phyloP scores from a whole-genome alignment of 2,329 filamentous ascomycete species.

The Ceratocystis alfenasii region DNA sequence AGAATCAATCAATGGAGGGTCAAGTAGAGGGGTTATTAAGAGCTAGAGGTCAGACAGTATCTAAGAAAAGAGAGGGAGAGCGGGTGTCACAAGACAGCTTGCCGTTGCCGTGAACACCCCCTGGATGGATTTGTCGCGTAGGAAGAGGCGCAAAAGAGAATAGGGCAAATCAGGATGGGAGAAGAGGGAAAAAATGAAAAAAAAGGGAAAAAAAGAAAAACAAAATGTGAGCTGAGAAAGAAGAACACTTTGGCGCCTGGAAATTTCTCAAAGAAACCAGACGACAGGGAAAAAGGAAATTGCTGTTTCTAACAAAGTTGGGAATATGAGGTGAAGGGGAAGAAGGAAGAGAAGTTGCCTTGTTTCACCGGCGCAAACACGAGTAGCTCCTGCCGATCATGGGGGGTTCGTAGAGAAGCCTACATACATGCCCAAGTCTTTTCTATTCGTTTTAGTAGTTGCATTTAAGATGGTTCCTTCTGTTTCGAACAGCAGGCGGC shows the following conservation, averaged over 20 bases:
- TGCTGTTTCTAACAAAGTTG: neutral
- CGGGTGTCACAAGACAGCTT: conserved; percentile 11
- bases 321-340: neutral
- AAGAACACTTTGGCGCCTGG: neutral
- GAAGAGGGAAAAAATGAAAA: neutral
- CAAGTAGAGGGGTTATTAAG: neutral
- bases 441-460: neutral
- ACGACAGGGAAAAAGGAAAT: neutral
- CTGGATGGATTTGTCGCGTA: conserved; percentile 9
- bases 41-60: neutral
- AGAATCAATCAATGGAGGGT: neutral
- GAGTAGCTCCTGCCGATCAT: conserved; percentile 7
- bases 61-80: neutral
- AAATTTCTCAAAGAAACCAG: neutral
- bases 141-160: conserved; percentile 1
- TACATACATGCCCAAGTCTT: neutral
- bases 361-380: conserved; percentile 7
- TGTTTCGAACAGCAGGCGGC: neutral
- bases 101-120: conserved; percentile 3
- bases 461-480: neutral
- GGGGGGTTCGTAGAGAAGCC: neutral
- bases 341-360: conserved; percentile 9
- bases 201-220: neutral
- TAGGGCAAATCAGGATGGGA: neutral
- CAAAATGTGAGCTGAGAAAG: neutral